Evolutionary conservation across 345 rosid genomes (phyloP).

Genomic region (Camelina laxa): DNA sequence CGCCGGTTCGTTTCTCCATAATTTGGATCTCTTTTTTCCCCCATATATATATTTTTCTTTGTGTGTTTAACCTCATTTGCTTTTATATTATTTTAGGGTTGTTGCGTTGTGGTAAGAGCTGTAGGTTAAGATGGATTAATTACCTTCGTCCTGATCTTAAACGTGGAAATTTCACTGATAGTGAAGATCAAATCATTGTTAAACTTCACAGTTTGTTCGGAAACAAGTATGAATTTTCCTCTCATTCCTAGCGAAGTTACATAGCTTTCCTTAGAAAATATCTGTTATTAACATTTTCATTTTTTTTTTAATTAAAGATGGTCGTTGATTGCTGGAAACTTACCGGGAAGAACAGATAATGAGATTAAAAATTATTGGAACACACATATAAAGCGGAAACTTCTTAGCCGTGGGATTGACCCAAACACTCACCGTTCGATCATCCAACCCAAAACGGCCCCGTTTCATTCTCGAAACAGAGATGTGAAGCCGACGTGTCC

Average conservation of each 20-base stretch:
- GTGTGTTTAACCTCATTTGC: too few relatives aligned
- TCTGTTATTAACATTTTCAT: constrained; percentile 40
- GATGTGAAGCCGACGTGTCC: neutral
- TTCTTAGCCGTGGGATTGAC: constrained; percentile 66
- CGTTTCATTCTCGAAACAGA: constrained; percentile 14
- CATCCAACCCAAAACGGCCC: constrained; percentile 26
- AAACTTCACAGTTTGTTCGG: constrained; percentile 80
- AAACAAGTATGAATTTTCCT: constrained; percentile 57
- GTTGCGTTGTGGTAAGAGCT: constrained; percentile 50
- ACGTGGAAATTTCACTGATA: constrained; percentile 70
- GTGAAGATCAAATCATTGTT: constrained; percentile 70
- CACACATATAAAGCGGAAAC: constrained; percentile 84
- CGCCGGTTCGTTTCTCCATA: constrained; percentile 49
- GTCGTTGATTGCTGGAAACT: constrained; percentile 76
- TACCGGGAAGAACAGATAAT: constrained; percentile 86
- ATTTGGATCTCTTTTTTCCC: too few relatives aligned
- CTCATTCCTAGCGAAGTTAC: neutral
- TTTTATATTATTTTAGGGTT: neutral
- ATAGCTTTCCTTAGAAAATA: neutral
- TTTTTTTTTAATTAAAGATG: constrained; percentile 47
- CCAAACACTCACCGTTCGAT: constrained; percentile 74
- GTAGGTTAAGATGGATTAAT: constrained; percentile 94
- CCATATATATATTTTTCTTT: too few relatives aligned
- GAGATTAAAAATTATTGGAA: constrained; percentile 91
- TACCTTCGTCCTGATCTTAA: constrained; percentile 94